These are phyloP conservation scores for Aurantiochytrium sp. DNA, from an alignment of 108 stramenopile genomes.

Conservation along the genomic window DNA sequence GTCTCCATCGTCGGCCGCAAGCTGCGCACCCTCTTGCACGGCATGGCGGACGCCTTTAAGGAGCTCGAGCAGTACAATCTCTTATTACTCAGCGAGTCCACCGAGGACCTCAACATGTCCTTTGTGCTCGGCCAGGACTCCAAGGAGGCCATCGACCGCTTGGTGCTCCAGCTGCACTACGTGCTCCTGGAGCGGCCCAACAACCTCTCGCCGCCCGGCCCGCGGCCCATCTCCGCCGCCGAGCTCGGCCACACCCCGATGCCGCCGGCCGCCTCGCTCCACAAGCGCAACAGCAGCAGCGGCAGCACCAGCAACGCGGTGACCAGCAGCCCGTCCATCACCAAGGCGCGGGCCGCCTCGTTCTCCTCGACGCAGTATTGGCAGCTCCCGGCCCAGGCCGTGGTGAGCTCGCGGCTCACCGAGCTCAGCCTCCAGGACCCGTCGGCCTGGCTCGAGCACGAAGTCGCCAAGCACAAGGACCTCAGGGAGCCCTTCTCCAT, in stretches of 20 bases:
- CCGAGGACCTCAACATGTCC: slow-evolving; percentile 37
- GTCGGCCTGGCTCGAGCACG: neutral
- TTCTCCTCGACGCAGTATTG: neutral
- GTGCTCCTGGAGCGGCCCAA: neutral
- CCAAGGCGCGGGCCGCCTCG: neutral
- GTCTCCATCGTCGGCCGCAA: slow-evolving; percentile 26
- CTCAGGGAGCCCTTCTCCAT: neutral
- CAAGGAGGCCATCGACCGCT: neutral
- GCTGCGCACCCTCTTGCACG: slow-evolving; percentile 1
- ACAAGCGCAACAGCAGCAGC: neutral
- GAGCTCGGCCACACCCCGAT: neutral
- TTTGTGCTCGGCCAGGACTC: neutral
- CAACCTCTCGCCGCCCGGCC: neutral
- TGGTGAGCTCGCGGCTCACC: neutral
- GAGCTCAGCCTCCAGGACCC: neutral
- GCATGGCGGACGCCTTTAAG: neutral
- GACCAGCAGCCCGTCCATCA: neutral
- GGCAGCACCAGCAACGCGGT: neutral
- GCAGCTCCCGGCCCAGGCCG: slow-evolving; percentile 17
- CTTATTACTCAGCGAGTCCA: slow-evolving; percentile 11
- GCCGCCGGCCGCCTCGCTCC: neutral
- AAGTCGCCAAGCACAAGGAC: neutral
- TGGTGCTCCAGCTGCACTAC: neutral
- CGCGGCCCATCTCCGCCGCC: neutral
- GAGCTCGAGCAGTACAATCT: neutral